Base-by-base conservation (phyloP, 2,329 filamentous ascomycete species). In the Bertia moriformis region DNA sequence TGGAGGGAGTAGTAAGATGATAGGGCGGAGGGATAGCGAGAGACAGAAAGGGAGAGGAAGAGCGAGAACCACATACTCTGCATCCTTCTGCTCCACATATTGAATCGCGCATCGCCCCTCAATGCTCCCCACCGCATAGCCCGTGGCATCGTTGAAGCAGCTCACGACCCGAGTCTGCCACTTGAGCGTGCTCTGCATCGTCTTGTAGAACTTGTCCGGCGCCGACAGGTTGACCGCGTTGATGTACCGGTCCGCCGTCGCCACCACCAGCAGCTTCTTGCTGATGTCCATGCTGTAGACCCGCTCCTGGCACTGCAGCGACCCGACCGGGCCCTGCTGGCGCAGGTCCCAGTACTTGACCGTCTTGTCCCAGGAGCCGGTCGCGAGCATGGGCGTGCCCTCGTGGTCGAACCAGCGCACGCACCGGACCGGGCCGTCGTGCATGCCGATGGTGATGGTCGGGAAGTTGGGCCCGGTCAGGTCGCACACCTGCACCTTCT, bases 281-380 rank as follows among this genome's bases (percentile, higher is more conserved):
- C 45, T 47, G 2, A 53, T 39, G 44, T 58, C 58, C 49, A 60
- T 54, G 37, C 51, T 39, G 42, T 56, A 59, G 39, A 73, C 59
- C 40, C 69, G 66, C 43, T 73, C 68, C 45, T 62, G 56, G 47
- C 66, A 69, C 18, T 59, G 52, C 17, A 73, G 44, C 14, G 56
- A 54, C 17, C 57, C 63, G 40, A 68, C 62, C 5, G 66, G 57
- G 10, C 52, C 58, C 12, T 54, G 54, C 49, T 64, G 61, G 39
- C 70, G 65, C 32, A 71, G 42, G 49, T 74, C 70, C 69, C 69
- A 74, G 54, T 67, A 69, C 49, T 66, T 67, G 46, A 73, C 58
- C 2, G 66, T 73, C 50, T 63, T 65, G 55, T 74, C 70, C 69
- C 69, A 74, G 3, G 68, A 72, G 12, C 53, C 57, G 4, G 56